Evolutionary conservation across 257 asterid genomes (phyloP).

Genomic region (Solanum rostratum): DNA sequence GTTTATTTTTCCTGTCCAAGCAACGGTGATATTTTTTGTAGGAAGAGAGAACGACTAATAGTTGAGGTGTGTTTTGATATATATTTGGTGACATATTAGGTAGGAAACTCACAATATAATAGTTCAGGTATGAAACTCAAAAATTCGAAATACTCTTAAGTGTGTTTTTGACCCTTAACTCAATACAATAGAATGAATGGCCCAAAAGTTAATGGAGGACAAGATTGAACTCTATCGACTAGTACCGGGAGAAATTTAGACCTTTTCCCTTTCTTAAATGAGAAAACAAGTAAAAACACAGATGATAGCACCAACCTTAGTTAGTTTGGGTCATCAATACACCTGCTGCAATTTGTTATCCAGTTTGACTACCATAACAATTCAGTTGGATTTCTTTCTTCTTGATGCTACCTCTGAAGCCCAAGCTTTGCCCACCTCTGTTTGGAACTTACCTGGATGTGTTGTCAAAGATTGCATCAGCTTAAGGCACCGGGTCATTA

Average conservation of each 20-base stretch:
- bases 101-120: no score
- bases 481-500: neutral
- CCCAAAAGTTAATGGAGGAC: neutral
- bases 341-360: neutral
- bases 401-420: slow-evolving; percentile 79
- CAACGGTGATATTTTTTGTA: no score
- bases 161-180: neutral
- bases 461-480: neutral
- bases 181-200: neutral
- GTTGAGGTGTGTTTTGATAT: no score
- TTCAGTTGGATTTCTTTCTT: slow-evolving; percentile 18
- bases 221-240: neutral
- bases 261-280: neutral
- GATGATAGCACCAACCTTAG: neutral
- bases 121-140: neutral
- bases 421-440: slow-evolving; percentile 90
- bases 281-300: neutral
- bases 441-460: slow-evolving; percentile 77
- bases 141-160: no score
- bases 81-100: no score
- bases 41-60: neutral
- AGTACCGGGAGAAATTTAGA: neutral
- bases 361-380: neutral
- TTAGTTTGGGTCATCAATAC: neutral
- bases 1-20: no score